Evolutionary conservation across 805 yeast genomes (phyloP).

Genomic region (Starmera caribaea): DNA sequence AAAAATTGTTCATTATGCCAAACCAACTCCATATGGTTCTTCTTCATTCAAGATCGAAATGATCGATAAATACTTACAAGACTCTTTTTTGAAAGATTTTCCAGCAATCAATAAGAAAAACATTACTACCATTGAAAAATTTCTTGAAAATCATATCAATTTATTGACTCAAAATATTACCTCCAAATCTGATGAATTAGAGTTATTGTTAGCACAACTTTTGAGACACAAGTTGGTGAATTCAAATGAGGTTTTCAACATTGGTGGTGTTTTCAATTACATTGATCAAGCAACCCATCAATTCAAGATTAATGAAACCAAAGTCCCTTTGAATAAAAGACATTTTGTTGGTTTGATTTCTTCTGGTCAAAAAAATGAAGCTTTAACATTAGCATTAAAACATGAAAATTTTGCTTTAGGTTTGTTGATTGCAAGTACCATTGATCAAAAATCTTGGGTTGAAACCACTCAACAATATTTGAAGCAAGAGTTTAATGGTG

Average conservation of each 20-base stretch:
- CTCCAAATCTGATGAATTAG: conserved; percentile 54
- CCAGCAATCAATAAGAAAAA: conserved; percentile 23
- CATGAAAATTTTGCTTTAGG: conserved; percentile 74
- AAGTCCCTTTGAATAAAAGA: conserved; percentile 19
- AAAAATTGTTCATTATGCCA: conserved; percentile 35
- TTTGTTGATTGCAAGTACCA: conserved; percentile 54
- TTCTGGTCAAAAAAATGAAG: conserved; percentile 61
- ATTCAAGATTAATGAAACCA: conserved; percentile 5
- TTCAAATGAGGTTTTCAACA: conserved; percentile 7
- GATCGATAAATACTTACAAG: conserved; percentile 23
- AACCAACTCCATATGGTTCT: conserved; percentile 26
- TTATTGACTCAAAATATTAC: conserved; percentile 2
- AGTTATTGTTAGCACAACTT: conserved; percentile 46
- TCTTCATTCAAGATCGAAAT: conserved; percentile 28
- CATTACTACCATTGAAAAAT: conserved; percentile 17
- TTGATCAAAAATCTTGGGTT: conserved; percentile 53
- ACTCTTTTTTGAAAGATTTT: conserved; percentile 22
- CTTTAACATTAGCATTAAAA: conserved; percentile 51
- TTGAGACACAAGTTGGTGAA: conserved; percentile 15
- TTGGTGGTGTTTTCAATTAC: conserved; percentile 14
- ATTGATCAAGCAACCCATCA: conserved; percentile 3
- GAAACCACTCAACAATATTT: conserved; percentile 50
- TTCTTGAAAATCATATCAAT: conserved; percentile 14
- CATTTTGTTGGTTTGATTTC: conserved; percentile 46
- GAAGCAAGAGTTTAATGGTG: conserved; percentile 33